Evolutionary conservation across 2,329 filamentous ascomycete genomes (phyloP).

Genomic region (Meredithiella fracta): DNA sequence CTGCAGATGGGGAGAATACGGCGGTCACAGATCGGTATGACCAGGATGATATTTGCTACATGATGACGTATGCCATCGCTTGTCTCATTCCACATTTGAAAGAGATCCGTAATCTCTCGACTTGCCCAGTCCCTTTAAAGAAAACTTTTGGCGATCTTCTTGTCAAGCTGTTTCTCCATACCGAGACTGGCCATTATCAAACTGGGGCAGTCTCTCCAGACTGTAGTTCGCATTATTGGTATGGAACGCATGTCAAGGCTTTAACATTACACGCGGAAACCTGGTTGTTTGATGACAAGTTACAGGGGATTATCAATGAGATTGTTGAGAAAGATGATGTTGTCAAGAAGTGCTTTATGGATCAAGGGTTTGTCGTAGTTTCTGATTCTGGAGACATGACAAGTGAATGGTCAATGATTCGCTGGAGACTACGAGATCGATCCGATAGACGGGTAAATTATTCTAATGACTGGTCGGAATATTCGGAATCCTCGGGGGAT

Average conservation of each 20-base stretch:
- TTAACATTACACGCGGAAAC: background rate
- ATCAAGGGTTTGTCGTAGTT: background rate
- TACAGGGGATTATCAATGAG: background rate
- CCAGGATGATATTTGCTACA: slow-evolving; percentile 5
- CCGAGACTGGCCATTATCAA: background rate
- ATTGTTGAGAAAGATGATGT: background rate
- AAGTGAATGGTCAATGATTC: no score
- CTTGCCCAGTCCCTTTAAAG: background rate
- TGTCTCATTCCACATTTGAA: slow-evolving; percentile 1
- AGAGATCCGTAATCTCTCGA: background rate
- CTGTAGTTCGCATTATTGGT: slow-evolving; percentile 5
- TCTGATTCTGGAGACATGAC: no score
- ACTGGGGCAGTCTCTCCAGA: background rate
- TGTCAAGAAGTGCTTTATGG: background rate
- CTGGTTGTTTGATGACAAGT: background rate
- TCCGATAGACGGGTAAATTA: no score
- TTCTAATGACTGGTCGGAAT: no score
- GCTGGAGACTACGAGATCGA: no score
- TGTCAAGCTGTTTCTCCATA: background rate
- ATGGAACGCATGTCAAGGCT: slow-evolving; percentile 1
- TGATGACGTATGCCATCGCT: slow-evolving; percentile 4
- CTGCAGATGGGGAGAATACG: background rate
- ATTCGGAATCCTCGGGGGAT: no score
- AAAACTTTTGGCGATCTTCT: no score
- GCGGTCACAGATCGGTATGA: slow-evolving; percentile 2